These are phyloP conservation scores for Naganishia onofrii DNA, from an alignment of 768 basidiomycete genomes.

Conservation along the genomic window DNA sequence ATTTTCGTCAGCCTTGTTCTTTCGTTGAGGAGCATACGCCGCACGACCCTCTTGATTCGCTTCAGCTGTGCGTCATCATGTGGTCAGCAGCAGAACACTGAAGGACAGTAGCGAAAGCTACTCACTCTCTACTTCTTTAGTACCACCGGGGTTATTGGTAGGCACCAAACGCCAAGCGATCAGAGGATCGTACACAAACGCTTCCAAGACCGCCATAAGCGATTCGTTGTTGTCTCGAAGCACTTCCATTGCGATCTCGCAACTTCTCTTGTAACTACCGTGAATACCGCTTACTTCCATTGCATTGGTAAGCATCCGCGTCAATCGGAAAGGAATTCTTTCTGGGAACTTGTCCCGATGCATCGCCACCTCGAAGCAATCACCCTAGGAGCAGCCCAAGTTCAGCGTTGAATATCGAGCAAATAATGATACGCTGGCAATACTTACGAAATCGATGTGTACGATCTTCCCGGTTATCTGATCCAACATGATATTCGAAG, in stretches of 20 bases:
- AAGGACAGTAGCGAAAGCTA: slow-evolving; percentile 13
- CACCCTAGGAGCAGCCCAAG: slow-evolving; percentile 57
- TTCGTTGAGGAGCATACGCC: slow-evolving; percentile 70
- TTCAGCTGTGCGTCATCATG: slow-evolving; percentile 20
- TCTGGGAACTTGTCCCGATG: slow-evolving; percentile 98
- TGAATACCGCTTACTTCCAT: slow-evolving; percentile 99
- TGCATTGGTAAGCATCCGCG: slow-evolving; percentile 95
- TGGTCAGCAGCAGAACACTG: not conserved
- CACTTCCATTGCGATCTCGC: slow-evolving; percentile 97
- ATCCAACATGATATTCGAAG: slow-evolving; percentile 88
- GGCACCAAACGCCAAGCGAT: slow-evolving; percentile 93
- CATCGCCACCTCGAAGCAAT: slow-evolving; percentile 98
- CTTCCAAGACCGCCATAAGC: slow-evolving; percentile 97
- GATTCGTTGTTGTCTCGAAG: slow-evolving; percentile 96
- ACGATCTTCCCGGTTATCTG: slow-evolving; percentile 90
- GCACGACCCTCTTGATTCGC: slow-evolving; percentile 53
- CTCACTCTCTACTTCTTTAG: slow-evolving; percentile 61
- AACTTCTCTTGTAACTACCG: slow-evolving; percentile 91
- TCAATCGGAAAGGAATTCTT: slow-evolving; percentile 95
- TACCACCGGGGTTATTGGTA: slow-evolving; percentile 69
- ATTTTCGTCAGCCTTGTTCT: slow-evolving; percentile 84
- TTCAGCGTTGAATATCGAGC: not conserved
- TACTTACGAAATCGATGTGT: slow-evolving; percentile 61
- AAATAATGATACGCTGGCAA: slow-evolving; percentile 61
- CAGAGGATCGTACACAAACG: slow-evolving; percentile 96